phyloP scores from a whole-genome alignment of 768 basidiomycete genomes.

The Hericium rajendrae region DNA sequence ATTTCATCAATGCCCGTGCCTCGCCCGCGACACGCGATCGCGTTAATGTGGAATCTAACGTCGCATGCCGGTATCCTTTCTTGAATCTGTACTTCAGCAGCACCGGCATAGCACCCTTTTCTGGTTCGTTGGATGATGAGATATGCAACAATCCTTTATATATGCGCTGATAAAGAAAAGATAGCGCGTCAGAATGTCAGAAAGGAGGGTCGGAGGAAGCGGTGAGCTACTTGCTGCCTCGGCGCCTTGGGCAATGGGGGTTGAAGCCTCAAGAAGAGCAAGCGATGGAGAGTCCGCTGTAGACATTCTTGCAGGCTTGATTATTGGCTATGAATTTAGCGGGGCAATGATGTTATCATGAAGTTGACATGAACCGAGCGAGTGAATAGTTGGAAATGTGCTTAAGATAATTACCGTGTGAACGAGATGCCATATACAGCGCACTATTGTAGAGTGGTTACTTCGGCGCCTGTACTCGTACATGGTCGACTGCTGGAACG shows the following conservation, averaged over 20 bases:
- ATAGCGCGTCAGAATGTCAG: constrained; percentile 15
- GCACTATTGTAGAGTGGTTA: too few species aligned
- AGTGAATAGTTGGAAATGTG: too few species aligned
- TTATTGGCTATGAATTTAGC: background rate
- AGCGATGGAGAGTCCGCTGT: background rate
- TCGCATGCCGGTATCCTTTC: constrained; percentile 83
- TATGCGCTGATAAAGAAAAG: constrained; percentile 45
- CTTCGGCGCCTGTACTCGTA: too few species aligned
- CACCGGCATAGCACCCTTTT: constrained; percentile 25
- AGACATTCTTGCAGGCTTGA: background rate
- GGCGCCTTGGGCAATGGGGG: constrained; percentile 63
- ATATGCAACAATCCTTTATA: constrained; percentile 38
- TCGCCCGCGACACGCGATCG: constrained; percentile 75
- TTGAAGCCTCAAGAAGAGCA: constrained; percentile 4
- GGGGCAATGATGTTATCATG: too few species aligned
- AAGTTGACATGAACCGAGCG: too few species aligned
- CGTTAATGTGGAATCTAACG: constrained; percentile 69
- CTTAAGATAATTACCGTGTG: too few species aligned
- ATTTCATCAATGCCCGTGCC: constrained; percentile 76
- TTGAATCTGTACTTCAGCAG: constrained; percentile 87
- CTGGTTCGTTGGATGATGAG: constrained; percentile 19
- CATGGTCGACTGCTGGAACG: too few species aligned
- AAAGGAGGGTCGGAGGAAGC: constrained; percentile 8
- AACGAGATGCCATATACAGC: too few species aligned
- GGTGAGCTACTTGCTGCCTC: constrained; percentile 63